Base-by-base conservation (phyloP, 148 eudicot genomes). In the Rhododendron ovatum region DNA sequence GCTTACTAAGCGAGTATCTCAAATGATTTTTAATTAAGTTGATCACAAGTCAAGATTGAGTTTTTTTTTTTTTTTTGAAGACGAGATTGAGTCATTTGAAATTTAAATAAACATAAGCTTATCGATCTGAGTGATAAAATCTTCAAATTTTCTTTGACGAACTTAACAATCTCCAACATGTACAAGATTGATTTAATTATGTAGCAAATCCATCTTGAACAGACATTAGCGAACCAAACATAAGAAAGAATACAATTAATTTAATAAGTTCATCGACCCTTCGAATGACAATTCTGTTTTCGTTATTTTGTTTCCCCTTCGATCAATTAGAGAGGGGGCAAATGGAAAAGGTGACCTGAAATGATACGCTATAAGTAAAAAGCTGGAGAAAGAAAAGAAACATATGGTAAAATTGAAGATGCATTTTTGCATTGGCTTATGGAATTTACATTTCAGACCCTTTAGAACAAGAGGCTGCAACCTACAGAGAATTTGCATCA, bases 401-500 rank as follows among this genome's bases (percentile, higher is more conserved):
- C 13, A 11, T 4, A 51, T 69, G 41, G 51, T 74, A 50, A 71
- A 84, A 53, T 26, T 22, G 67, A 84, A 80, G 48, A 82, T 86
- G 80, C 86, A 87, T 89, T 71, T 55, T 12, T 5, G 41, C 39
- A 71, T 71, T 88, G 87, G 86, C 90, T 90, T 83, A 88, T 89
- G 89, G 77, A 91, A 93, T 93, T 88, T 93, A 92, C 93, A 92
- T 35, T 87, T 89, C 82, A 88, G 84, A 87, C 83, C 89, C 76
- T 90, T 89, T 84, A 77, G 78, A 76, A 82, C 85, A 80, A 87
- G 69, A 86, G 89, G 90, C 88, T 89, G 85, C 95, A 92, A 88
- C 87, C 88, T 84, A 89, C 80, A 87, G 88, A 82, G 90, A 89
- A 90, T 93, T 88, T 93, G 90, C 95, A 94, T 88, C 87, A 90